Percentiles rank a stretch among this genome's conserved stretches.
These are phyloP conservation scores for Kazachstania sp. DNA, from an alignment of 1,139 yeast genomes.

Conservation along the genomic window DNA sequence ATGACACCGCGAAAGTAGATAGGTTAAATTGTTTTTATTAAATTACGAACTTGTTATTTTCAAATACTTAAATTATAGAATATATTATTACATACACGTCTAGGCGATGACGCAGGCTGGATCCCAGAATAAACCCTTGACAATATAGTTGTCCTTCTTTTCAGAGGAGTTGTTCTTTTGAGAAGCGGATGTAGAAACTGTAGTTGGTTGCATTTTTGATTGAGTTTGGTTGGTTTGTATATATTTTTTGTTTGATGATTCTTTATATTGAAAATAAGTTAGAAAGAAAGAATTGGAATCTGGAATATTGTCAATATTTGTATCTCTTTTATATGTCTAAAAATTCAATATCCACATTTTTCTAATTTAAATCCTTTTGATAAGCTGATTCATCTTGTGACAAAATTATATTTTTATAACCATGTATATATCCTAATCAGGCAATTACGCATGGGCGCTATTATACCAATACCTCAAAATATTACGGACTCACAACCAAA, in stretches of 20 bases:
- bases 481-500: background rate
- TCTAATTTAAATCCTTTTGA: too few relatives aligned
- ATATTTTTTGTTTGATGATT: background rate
- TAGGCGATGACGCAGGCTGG: conserved; percentile 27
- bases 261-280: background rate
- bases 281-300: too few relatives aligned
- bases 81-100: background rate
- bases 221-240: background rate
- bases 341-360: background rate
- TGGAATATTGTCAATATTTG: too few relatives aligned
- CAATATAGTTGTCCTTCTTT: conserved; percentile 27
- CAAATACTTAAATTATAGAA: too few relatives aligned
- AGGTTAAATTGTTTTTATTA: background rate
- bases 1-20: too few relatives aligned
- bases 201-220: conserved; percentile 22
- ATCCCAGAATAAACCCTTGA: conserved; percentile 22
- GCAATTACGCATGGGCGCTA: background rate
- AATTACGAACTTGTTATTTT: too few relatives aligned
- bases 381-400: background rate
- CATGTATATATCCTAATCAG: conserved; percentile 4
- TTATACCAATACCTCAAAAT: background rate
- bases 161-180: conserved; percentile 20
- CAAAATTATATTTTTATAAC: background rate
- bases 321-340: too few relatives aligned
- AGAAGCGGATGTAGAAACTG: conserved; percentile 21